Conservation (phyloP, 2,329 filamentous ascomycete genomes). For the Arthrinium puccinioides region DNA sequence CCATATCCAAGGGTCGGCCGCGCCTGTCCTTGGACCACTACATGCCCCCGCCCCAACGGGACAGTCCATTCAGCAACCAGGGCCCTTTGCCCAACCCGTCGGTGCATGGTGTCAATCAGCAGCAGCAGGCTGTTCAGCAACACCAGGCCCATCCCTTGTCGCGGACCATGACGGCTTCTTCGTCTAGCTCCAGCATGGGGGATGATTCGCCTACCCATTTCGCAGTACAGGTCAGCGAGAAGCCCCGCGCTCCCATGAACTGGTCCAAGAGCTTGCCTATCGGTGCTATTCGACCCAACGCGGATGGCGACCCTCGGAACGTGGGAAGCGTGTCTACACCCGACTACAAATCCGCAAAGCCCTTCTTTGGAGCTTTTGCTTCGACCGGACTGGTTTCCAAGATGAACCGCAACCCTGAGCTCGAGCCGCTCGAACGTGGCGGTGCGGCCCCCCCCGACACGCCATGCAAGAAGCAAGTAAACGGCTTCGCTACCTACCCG, state of each 20-base stretch:
- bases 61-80: conserved; percentile 56
- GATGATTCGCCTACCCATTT: conserved; percentile 62
- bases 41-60: conserved; percentile 53
- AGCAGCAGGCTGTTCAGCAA: conserved; percentile 12
- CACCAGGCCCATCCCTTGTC: conserved; percentile 76
- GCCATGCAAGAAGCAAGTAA: conserved; percentile 81
- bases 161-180: conserved; percentile 78
- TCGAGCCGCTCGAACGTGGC: conserved; percentile 48
- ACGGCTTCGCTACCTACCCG: conserved; percentile 61
- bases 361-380: conserved; percentile 78
- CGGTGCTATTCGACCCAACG: conserved; percentile 18
- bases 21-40: conserved; percentile 77
- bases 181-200: conserved; percentile 68
- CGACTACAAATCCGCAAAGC: conserved; percentile 69
- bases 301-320: conserved; percentile 10
- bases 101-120: conserved; percentile 38
- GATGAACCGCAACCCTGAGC: conserved; percentile 76
- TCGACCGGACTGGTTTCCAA: conserved; percentile 95
- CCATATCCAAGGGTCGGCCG: conserved; percentile 50
- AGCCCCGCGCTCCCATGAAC: conserved; percentile 39
- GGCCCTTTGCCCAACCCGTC: conserved; percentile 45
- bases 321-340: conserved; percentile 59
- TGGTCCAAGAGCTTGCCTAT: conserved; percentile 70
- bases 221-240: conserved; percentile 45
- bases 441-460: conserved; percentile 73